phyloP scores from a whole-genome alignment of 129 eudicot species.

The Chrysanthemum makinoi region DNA sequence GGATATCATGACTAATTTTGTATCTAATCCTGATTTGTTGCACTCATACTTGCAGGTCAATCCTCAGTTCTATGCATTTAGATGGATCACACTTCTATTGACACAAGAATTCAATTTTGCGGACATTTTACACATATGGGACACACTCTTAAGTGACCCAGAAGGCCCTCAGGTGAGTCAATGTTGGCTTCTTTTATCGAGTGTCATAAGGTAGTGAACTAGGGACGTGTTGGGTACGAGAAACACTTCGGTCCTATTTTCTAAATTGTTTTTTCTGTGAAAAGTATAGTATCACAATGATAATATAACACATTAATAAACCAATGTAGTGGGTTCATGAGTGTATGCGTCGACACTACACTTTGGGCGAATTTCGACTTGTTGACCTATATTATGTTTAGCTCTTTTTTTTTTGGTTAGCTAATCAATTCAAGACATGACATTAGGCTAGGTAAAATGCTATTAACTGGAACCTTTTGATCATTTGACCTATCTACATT shows the following conservation, averaged over 20 bases:
- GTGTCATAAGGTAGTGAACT: too few species aligned
- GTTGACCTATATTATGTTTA: background rate
- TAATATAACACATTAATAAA: too few species aligned
- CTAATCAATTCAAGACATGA: background rate
- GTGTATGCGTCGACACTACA: too few species aligned
- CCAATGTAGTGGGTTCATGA: too few species aligned
- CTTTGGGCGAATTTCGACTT: too few species aligned
- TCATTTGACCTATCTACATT: background rate
- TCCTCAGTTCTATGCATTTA: slow-evolving; percentile 98
- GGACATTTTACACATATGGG: slow-evolving; percentile 88
- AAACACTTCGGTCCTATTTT: too few species aligned
- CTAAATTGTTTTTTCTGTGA: too few species aligned
- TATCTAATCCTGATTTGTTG: slow-evolving; percentile 16
- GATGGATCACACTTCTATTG: slow-evolving; percentile 96
- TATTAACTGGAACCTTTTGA: background rate
- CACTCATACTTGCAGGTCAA: slow-evolving; percentile 59
- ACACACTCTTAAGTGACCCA: slow-evolving; percentile 91
- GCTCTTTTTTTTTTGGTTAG: background rate
- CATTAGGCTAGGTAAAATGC: background rate
- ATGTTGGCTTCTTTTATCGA: background rate
- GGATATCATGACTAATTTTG: background rate
- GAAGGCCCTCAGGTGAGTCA: slow-evolving; percentile 92
- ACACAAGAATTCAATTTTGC: slow-evolving; percentile 93
- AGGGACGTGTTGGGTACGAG: too few species aligned
- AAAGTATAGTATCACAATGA: too few species aligned